A percentile compares a stretch with the other conserved stretches of the same genome.
phyloP scores from a whole-genome alignment of 345 rosid species.

The Dovyalis caffra region DNA sequence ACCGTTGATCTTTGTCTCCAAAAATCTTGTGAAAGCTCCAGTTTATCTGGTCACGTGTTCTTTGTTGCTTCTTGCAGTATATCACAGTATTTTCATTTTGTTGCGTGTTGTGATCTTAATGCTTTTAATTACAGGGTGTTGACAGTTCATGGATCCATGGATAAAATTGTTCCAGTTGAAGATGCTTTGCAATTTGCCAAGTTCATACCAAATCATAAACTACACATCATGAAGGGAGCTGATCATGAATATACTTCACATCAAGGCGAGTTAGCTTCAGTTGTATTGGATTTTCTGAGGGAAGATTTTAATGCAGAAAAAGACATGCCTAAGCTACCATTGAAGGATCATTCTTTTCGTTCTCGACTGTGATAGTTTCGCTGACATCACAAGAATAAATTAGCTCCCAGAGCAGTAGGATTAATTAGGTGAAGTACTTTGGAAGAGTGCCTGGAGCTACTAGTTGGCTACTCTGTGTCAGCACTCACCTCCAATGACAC shows the following conservation, averaged over 20 bases:
- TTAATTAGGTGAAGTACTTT: neutral
- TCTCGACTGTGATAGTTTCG: neutral
- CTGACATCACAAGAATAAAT: neutral
- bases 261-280: slow-evolving; percentile 55
- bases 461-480: too few relatives aligned
- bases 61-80: too few relatives aligned
- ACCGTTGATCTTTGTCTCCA: neutral
- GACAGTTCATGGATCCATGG: slow-evolving; percentile 74
- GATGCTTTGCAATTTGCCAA: slow-evolving; percentile 71
- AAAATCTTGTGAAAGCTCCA: neutral
- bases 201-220: slow-evolving; percentile 56
- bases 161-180: slow-evolving; percentile 53
- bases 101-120: neutral
- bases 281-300: slow-evolving; percentile 48
- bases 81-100: too few relatives aligned
- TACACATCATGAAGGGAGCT: slow-evolving; percentile 67
- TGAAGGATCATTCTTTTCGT: neutral
- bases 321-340: neutral
- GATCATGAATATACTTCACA: slow-evolving; percentile 82
- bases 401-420: neutral
- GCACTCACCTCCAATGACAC: too few relatives aligned
- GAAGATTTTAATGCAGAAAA: slow-evolving; percentile 12
- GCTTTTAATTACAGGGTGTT: slow-evolving; percentile 53
- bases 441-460: neutral
- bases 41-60: neutral